Percentiles rank a stretch among this genome's conserved stretches.
These are phyloP conservation scores for Bathelium albidoporum DNA, from an alignment of 495 filamentous ascomycete species.

Conservation along the genomic window DNA sequence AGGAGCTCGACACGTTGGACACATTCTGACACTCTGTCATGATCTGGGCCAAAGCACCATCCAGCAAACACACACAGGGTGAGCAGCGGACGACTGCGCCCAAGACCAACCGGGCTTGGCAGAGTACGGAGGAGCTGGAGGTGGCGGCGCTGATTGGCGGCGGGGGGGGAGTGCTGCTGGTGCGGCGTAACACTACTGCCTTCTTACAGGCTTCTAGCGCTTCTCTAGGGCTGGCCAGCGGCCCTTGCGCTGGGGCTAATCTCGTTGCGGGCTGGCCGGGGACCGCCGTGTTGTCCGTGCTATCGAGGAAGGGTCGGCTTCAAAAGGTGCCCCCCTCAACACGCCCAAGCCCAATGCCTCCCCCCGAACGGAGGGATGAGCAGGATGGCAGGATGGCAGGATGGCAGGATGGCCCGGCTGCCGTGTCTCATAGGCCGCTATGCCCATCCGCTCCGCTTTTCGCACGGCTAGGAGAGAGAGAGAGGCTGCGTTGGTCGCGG, in stretches of 20 bases:
- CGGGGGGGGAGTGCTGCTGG: background rate
- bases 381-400: too few relatives aligned
- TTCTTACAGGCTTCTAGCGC: constrained; percentile 5
- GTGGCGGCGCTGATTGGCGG: background rate
- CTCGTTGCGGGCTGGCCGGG: background rate
- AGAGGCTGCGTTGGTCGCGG: background rate
- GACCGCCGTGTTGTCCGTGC: constrained; percentile 2
- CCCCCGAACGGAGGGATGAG: background rate
- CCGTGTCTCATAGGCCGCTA: background rate
- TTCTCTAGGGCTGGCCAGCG: background rate
- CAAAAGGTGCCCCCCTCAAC: background rate
- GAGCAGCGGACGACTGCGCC: background rate
- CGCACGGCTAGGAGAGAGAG: background rate
- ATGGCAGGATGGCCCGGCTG: background rate
- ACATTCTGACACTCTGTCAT: too few relatives aligned
- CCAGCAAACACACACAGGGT: background rate
- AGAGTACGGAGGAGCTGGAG: background rate
- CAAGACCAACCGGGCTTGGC: background rate
- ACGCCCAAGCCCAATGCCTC: too few relatives aligned
- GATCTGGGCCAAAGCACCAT: background rate
- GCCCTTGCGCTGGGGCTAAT: background rate
- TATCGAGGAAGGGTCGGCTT: background rate
- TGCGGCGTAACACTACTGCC: background rate
- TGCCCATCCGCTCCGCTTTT: background rate
- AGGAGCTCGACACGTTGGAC: background rate